These are phyloP conservation scores for Xylaria sp. DNA, from an alignment of 2,329 filamentous ascomycete species.

Conservation along the genomic window DNA sequence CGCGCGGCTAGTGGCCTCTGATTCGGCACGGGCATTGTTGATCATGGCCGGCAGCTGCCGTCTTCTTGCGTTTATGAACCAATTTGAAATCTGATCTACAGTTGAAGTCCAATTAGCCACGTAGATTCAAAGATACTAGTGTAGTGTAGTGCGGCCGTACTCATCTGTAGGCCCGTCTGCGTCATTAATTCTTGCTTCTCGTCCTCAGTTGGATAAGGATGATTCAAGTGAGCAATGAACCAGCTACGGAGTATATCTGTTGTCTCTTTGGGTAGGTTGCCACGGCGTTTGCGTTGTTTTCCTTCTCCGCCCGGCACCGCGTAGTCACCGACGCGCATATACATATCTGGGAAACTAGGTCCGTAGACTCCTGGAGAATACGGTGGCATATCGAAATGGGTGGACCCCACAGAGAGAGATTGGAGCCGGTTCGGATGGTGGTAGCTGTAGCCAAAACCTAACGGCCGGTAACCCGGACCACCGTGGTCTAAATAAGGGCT, in stretches of 20 bases:
- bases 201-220: slow-evolving; percentile 88
- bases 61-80: slow-evolving; percentile 82
- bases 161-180: slow-evolving; percentile 81
- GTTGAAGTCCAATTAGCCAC: slow-evolving; percentile 35
- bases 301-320: slow-evolving; percentile 55
- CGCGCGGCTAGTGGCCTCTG: slow-evolving; percentile 57
- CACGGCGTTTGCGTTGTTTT: slow-evolving; percentile 73
- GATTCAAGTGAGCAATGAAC: slow-evolving; percentile 80
- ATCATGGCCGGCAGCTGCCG: slow-evolving; percentile 72
- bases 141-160: slow-evolving; percentile 52
- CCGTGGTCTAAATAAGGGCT: slow-evolving; percentile 50
- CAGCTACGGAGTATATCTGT: slow-evolving; percentile 84
- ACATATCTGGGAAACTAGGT: slow-evolving; percentile 55
- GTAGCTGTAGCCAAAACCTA: slow-evolving; percentile 54
- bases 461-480: slow-evolving; percentile 50
- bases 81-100: slow-evolving; percentile 78
- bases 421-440: slow-evolving; percentile 59
- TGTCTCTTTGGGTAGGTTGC: slow-evolving; percentile 90
- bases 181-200: slow-evolving; percentile 86
- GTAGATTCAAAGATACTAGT: neutral
- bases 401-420: slow-evolving; percentile 59
- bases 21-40: slow-evolving; percentile 65
- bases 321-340: slow-evolving; percentile 56
- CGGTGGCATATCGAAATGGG: slow-evolving; percentile 57
- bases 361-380: slow-evolving; percentile 57